phyloP scores from a whole-genome alignment of 73 alveolate genomes.

The Tetrahymena borealis region DNA sequence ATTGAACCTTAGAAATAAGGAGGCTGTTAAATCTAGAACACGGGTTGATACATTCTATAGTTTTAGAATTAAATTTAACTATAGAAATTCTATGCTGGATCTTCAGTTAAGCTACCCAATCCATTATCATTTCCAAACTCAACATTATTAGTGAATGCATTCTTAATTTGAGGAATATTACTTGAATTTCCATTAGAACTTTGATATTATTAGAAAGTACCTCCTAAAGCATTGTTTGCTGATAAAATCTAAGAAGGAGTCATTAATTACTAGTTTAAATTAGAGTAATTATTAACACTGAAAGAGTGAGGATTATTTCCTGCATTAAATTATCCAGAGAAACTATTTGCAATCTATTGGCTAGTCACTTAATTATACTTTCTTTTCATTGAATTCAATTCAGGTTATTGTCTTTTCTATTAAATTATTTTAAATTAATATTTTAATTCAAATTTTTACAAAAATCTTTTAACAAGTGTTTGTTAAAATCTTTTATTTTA shows the following conservation, averaged over 20 bases:
- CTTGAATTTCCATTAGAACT: not conserved
- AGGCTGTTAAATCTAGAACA: not conserved
- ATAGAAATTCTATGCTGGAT: not conserved
- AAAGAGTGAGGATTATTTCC: not conserved
- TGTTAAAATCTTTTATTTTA: no score
- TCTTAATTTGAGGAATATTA: not conserved
- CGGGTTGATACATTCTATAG: not conserved
- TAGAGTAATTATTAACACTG: not conserved
- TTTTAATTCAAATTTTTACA: no score
- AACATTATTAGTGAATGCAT: not conserved
- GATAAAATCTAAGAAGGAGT: not conserved
- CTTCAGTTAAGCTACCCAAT: not conserved
- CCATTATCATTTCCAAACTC: not conserved
- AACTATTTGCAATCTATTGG: not conserved
- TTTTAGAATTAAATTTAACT: not conserved
- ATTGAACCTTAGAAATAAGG: not conserved
- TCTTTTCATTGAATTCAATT: not conserved
- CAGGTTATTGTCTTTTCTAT: not conserved
- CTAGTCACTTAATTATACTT: not conserved
- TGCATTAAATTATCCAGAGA: not conserved
- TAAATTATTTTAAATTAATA: no score
- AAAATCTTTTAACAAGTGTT: not conserved
- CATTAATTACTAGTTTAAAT: not conserved
- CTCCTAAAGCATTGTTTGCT: not conserved
- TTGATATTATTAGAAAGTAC: not conserved